Base-by-base conservation (phyloP, 2,329 filamentous ascomycete species). In the Venturia aucupariae region DNA sequence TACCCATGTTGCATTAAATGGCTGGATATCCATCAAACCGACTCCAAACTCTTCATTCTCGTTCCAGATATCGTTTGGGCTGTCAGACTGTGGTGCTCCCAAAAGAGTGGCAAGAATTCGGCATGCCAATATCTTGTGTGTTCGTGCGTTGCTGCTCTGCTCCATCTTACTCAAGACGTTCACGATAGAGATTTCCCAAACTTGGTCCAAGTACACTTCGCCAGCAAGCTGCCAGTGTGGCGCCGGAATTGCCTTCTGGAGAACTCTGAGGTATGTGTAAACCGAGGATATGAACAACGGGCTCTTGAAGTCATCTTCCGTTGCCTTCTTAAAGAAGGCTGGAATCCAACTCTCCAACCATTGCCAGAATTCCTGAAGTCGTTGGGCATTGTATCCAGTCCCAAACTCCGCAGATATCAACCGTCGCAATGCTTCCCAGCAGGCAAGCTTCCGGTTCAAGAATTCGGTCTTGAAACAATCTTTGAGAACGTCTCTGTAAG, bases 41-140 rank as follows among this genome's bases (percentile, higher is more conserved):
- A 15, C 7, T 3, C 51, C 51, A 57, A 57, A 57, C 27, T 57
- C 30, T 35, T 57, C 27, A 57, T 57, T 13, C 15, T 57, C 51
- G 7, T n/a, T 6, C 51, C 51, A 57, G 17, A 32, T 35, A 22
- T 57, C 51, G 30, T 51, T 51, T 2, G 3, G 24, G 27, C 5
- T 27, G 19, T 35, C 30, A 19, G 30, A 11, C 7, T 13, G 24
- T 32, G 27, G 19, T 35, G n/a, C 35, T n/a, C 17, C 24, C 6
- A 57, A 57, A 32, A 57, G 51, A n/a, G 51, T 19, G 19, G 51
- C 51, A 8, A 57, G 27, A 35, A 57, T 57, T n/a, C 51, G 51
- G 30, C 51, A 57, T 4, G 51, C 51, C 51, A 57, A 57, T n/a
- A n/a, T 35, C 19, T 57, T 57, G 24, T 57, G 51, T 35, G 51